phyloP scores from a whole-genome alignment of 139 green algal species.

The Coelastrella sp. region DNA sequence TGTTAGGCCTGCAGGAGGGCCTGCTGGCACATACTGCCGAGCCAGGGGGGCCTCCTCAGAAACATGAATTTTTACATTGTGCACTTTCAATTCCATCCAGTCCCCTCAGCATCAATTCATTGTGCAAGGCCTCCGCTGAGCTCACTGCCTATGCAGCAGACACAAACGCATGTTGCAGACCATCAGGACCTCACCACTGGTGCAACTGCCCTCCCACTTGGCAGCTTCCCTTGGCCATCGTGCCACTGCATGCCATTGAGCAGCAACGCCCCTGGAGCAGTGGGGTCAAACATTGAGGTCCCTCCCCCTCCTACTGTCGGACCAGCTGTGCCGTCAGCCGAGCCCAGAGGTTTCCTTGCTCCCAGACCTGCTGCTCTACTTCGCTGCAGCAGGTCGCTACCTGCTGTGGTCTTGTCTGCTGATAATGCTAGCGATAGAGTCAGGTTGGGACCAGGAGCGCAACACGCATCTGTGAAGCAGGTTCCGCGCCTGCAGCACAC shows the following conservation, averaged over 20 bases:
- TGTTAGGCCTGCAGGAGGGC: too few species aligned
- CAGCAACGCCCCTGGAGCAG: slow-evolving; percentile 63
- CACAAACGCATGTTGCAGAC: too few species aligned
- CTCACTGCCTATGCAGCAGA: too few species aligned
- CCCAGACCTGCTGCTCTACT: neutral
- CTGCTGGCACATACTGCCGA: too few species aligned
- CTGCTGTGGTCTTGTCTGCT: slow-evolving; percentile 8
- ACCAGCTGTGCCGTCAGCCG: neutral
- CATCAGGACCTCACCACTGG: slow-evolving; percentile 60
- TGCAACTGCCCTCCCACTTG: slow-evolving; percentile 22
- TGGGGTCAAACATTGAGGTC: slow-evolving; percentile 66
- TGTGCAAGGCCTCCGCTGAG: too few species aligned
- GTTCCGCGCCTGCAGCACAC: slow-evolving; percentile 32
- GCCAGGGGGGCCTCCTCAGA: too few species aligned
- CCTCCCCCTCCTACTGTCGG: neutral
- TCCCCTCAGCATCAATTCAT: too few species aligned
- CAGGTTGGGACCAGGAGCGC: neutral
- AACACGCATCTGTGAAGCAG: slow-evolving; percentile 55
- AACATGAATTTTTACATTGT: too few species aligned
- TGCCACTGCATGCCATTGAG: slow-evolving; percentile 73
- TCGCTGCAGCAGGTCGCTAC: neutral
- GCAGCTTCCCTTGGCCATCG: slow-evolving; percentile 50
- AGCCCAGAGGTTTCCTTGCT: neutral
- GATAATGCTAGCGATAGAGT: neutral
- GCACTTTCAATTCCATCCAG: too few species aligned